These are phyloP conservation scores for Pulveroboletus frians DNA, from an alignment of 768 basidiomycete species.

Conservation along the genomic window DNA sequence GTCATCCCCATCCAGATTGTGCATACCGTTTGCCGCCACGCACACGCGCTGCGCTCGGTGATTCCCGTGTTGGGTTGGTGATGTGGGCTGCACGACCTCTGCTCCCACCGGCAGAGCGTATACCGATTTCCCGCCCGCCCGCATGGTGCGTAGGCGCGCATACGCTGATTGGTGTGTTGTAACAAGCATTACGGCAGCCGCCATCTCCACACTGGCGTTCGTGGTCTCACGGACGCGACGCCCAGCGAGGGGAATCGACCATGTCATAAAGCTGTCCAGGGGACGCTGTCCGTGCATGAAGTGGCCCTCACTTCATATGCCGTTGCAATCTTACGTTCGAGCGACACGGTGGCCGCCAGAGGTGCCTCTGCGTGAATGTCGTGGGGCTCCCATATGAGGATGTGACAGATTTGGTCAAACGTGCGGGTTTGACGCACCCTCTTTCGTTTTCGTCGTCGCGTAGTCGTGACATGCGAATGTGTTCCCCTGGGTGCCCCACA, in stretches of 20 bases:
- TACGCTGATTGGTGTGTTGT: neutral
- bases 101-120: neutral
- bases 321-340: conserved; percentile 5
- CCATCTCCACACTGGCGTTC: neutral
- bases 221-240: neutral
- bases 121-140: neutral
- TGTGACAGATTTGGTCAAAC: conserved; percentile 1
- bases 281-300: neutral
- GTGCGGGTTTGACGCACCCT: neutral
- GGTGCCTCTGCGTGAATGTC: neutral
- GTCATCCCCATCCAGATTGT: neutral
- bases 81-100: neutral
- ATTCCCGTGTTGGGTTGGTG: conserved; percentile 7
- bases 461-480: conserved; percentile 10
- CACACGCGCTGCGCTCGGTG: conserved; percentile 5
- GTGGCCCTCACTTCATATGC: neutral
- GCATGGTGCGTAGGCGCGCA: neutral
- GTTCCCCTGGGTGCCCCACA: conserved; percentile 15
- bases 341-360: neutral
- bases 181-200: conserved; percentile 3
- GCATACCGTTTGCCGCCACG: neutral
- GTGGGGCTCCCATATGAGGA: neutral
- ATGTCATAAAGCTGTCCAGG: neutral
- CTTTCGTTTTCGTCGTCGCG: neutral
- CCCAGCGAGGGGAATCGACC: neutral